A percentile compares a stretch with the other conserved stretches of the same genome.
Evolutionary conservation across 306 rosid genomes (phyloP).

Genomic region (Citrullus colocynthis): DNA sequence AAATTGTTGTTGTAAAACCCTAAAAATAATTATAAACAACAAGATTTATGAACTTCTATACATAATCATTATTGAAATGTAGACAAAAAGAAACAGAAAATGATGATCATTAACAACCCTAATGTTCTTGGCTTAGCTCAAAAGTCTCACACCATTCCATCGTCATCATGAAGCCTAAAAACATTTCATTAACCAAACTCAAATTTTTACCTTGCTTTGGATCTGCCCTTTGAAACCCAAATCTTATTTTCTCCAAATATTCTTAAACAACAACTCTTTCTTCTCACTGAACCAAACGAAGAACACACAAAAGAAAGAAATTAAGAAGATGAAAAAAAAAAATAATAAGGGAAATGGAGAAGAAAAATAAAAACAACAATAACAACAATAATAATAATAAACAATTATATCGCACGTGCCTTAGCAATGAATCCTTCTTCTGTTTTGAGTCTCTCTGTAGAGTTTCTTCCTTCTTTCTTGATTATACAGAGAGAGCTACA

Average conservation of each 20-base stretch:
- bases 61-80: background rate
- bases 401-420: slow-evolving; percentile 21
- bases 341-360: background rate
- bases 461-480: slow-evolving; percentile 16
- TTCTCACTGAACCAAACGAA: background rate
- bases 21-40: background rate
- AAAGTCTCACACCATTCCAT: background rate
- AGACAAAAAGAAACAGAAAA: background rate
- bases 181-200: background rate
- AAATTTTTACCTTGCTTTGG: background rate
- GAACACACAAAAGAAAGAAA: slow-evolving; percentile 10
- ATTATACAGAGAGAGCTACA: slow-evolving; percentile 25
- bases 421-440: slow-evolving; percentile 35
- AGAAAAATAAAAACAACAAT: background rate
- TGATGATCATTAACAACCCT: background rate
- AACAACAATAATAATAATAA: background rate
- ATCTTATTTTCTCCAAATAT: background rate
- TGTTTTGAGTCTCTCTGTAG: slow-evolving; percentile 6
- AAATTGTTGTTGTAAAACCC: background rate
- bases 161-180: background rate
- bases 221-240: background rate
- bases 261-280: background rate
- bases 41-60: background rate
- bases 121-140: background rate
- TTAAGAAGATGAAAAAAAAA: slow-evolving; percentile 23